Conservation (phyloP, 495 filamentous ascomycete genomes). For the Sordaria brevicollis region DNA sequence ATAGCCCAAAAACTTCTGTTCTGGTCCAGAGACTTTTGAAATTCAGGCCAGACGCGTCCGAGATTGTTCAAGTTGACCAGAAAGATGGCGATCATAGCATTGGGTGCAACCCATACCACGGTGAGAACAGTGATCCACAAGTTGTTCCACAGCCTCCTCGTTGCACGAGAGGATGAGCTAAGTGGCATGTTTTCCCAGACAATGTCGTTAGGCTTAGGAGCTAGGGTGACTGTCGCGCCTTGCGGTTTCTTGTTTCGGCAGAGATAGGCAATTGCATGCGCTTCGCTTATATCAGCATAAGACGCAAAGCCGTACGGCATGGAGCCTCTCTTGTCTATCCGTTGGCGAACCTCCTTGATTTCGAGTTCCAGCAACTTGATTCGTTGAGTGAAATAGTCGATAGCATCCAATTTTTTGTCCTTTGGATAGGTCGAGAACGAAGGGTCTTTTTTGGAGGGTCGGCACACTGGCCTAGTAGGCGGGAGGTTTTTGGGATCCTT, state of each 20-base stretch:
- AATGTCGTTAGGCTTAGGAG: slow-evolving; percentile 80
- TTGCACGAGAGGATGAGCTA: slow-evolving; percentile 51
- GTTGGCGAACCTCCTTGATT: slow-evolving; percentile 70
- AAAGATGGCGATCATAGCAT: slow-evolving; percentile 91
- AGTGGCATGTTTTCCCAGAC: slow-evolving; percentile 92
- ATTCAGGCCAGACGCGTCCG: slow-evolving; percentile 68
- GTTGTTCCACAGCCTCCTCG: slow-evolving; percentile 66
- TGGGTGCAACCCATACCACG: slow-evolving; percentile 84
- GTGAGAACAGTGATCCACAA: slow-evolving; percentile 77
- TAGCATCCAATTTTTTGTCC: slow-evolving; percentile 77
- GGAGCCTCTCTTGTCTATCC: slow-evolving; percentile 75
- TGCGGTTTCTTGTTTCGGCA: slow-evolving; percentile 70
- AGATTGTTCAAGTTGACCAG: slow-evolving; percentile 74
- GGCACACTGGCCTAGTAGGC: slow-evolving; percentile 64
- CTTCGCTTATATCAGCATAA: slow-evolving; percentile 76
- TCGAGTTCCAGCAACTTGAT: slow-evolving; percentile 74
- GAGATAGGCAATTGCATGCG: slow-evolving; percentile 78
- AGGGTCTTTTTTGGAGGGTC: slow-evolving; percentile 61
- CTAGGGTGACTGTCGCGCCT: slow-evolving; percentile 67
- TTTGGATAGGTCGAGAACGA: slow-evolving; percentile 45
- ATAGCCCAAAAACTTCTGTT: slow-evolving; percentile 67
- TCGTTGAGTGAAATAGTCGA: slow-evolving; percentile 80
- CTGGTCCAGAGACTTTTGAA: slow-evolving; percentile 49
- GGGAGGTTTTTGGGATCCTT: slow-evolving; percentile 78
- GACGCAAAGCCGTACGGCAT: slow-evolving; percentile 92